These are phyloP conservation scores for Mrakiaceae sp. DNA, from an alignment of 1,284 basidiomycete genomes.

Conservation along the genomic window DNA sequence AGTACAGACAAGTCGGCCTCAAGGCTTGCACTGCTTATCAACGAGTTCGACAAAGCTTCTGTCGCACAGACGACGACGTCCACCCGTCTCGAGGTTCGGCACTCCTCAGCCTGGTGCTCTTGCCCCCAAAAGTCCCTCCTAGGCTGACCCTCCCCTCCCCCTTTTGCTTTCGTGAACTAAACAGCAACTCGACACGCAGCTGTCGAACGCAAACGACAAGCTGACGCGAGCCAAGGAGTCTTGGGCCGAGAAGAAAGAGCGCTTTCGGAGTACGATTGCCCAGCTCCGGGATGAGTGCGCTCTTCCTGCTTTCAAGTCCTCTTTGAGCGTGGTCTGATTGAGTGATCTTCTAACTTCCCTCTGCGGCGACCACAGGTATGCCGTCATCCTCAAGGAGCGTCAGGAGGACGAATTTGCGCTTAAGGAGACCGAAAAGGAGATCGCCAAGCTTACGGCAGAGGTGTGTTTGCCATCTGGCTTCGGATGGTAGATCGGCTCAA, in stretches of 20 bases:
- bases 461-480: slow-evolving; percentile 32
- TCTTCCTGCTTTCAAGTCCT: slow-evolving; percentile 41
- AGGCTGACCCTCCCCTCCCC: neutral
- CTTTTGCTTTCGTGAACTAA: neutral
- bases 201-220: slow-evolving; percentile 63
- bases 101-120: neutral
- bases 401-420: slow-evolving; percentile 48
- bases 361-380: slow-evolving; percentile 46
- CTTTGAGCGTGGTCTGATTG: too few relatives aligned
- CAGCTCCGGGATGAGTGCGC: slow-evolving; percentile 53
- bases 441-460: slow-evolving; percentile 53
- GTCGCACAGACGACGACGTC: slow-evolving; percentile 2
- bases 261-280: slow-evolving; percentile 56
- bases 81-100: neutral
- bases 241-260: slow-evolving; percentile 57
- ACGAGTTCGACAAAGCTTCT: slow-evolving; percentile 6
- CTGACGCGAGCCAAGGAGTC: slow-evolving; percentile 59
- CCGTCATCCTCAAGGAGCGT: slow-evolving; percentile 53
- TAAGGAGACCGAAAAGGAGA: slow-evolving; percentile 57
- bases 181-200: slow-evolving; percentile 61
- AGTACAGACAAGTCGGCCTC: neutral
- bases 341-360: slow-evolving; percentile 46
- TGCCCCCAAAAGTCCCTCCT: neutral
- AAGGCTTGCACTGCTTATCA: neutral
- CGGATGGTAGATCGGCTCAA: neutral